Evolutionary conservation across 1,284 basidiomycete genomes (phyloP).

Genomic region (Cryptococcus sp.): DNA sequence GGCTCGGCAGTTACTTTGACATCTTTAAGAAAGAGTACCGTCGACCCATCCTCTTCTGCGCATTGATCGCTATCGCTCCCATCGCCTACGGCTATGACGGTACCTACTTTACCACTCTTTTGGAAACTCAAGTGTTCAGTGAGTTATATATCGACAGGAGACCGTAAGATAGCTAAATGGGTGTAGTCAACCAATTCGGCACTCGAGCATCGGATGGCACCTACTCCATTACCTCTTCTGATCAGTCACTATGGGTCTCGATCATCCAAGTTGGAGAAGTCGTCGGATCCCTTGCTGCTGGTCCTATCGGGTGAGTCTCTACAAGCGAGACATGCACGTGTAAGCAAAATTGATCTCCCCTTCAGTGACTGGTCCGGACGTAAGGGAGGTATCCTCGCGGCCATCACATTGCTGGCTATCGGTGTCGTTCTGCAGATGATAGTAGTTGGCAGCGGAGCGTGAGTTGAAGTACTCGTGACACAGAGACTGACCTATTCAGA

Average conservation of each 20-base stretch:
- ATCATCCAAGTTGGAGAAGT: constrained; percentile 57
- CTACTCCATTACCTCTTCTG: constrained; percentile 20
- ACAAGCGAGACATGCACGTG: background rate
- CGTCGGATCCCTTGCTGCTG: constrained; percentile 52
- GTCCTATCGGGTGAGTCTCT: constrained; percentile 43
- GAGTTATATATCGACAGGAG: constrained; percentile 12
- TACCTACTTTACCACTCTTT: constrained; percentile 51
- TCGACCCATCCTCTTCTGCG: constrained; percentile 26
- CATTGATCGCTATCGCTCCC: constrained; percentile 27
- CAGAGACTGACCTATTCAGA: constrained; percentile 11
- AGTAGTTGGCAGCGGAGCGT: constrained; percentile 39
- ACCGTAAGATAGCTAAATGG: constrained; percentile 16
- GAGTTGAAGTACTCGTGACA: constrained; percentile 4
- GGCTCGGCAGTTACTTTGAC: constrained; percentile 16
- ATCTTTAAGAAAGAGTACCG: constrained; percentile 25
- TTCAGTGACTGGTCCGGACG: constrained; percentile 50
- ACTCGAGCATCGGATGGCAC: constrained; percentile 3
- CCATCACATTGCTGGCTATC: constrained; percentile 47
- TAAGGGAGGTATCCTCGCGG: constrained; percentile 50
- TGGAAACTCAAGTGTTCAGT: constrained; percentile 51
- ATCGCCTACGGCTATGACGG: constrained; percentile 53
- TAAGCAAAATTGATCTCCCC: background rate
- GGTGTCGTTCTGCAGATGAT: constrained; percentile 54
- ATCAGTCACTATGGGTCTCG: constrained; percentile 46
- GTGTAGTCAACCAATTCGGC: constrained; percentile 25